phyloP scores from a whole-genome alignment of 306 rosid species.

The Begonia masoniana region DNA sequence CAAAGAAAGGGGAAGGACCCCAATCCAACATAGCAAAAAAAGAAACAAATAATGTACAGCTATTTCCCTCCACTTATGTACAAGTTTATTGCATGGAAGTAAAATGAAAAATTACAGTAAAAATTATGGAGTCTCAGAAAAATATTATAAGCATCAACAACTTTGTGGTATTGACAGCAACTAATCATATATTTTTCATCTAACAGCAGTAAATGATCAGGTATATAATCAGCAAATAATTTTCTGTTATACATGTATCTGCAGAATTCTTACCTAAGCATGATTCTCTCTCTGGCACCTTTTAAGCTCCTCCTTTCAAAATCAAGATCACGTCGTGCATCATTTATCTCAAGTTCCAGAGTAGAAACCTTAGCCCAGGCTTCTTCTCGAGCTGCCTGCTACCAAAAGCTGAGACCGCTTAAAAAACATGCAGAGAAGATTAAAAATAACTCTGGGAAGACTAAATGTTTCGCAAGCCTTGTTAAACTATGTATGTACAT shows the following conservation, averaged over 20 bases:
- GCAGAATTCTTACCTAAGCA: conserved; percentile 61
- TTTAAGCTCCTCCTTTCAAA: conserved; percentile 73
- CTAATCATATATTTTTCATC: background rate
- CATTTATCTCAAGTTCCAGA: conserved; percentile 87
- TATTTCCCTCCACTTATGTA: too few species aligned
- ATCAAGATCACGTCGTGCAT: conserved; percentile 78
- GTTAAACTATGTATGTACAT: too few species aligned
- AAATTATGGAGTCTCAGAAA: too few species aligned
- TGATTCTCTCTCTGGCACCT: conserved; percentile 86
- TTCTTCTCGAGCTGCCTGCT: conserved; percentile 99
- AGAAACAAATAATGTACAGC: too few species aligned
- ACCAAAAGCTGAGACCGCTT: conserved; percentile 52
- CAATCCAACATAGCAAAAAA: too few species aligned
- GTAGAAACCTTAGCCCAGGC: conserved; percentile 95
- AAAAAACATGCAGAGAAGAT: conserved; percentile 1
- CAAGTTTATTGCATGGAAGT: too few species aligned
- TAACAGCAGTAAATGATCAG: background rate
- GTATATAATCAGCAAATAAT: background rate
- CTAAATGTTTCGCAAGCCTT: too few species aligned
- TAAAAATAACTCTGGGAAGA: too few species aligned
- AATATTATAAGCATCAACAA: too few species aligned
- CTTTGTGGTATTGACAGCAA: too few species aligned
- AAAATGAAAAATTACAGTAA: too few species aligned
- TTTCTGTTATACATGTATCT: background rate
- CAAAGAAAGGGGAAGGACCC: too few species aligned